Base-by-base conservation (phyloP, 768 basidiomycete genomes). In the Rhodotorula diobovata region DNA sequence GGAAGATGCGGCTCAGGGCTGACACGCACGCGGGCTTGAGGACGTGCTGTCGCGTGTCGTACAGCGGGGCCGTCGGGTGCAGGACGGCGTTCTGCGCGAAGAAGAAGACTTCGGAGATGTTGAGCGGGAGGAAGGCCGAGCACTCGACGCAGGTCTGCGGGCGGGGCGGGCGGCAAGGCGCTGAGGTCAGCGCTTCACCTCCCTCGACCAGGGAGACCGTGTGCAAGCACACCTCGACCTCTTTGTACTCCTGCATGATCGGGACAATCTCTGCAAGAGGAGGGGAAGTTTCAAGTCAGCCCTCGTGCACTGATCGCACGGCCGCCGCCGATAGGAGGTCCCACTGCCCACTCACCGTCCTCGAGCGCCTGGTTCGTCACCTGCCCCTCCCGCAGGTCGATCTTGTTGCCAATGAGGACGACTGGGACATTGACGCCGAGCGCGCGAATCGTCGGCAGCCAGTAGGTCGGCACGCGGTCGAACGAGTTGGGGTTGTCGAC, bases 231-330 rank as follows among this genome's bases (percentile, higher is more conserved):
- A 68, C 66, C 65, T 68, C 73, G 61, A 70, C 71, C 63, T 76
- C 76, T 86, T 99, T 99, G 87, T 95, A 99, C 81, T 98, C 95
- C 75, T 89, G 88, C 95, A 98, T 99, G 66, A 99, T 93, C 41
- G 95, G 95, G 66, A 90, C 81, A 74, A 98, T 94, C 81, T 98
- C 70, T 71, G 70, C 35, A 1, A 16, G 30, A 51, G 39, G n/a
- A 7, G 21, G 16, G 18, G 21, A 16, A 21, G 21, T 46, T 8
- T 5, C 15, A 4, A 4, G 21, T 46, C 23, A n/a, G 16, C 59
- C 32, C 10, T 28, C 35, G 15, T 12, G 4, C 10, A 10, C n/a
- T 14, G 34, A n/a, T 39, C 25, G n/a, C 34, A 51, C n/a, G 23
- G 5, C 10, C 28, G 35, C 16, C 25, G 2, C n/a, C 21, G 34